A percentile compares a stretch with the other conserved stretches of the same genome.
Conservation (phyloP, 305 asterid genomes). For the Ilex paraguariensis region DNA sequence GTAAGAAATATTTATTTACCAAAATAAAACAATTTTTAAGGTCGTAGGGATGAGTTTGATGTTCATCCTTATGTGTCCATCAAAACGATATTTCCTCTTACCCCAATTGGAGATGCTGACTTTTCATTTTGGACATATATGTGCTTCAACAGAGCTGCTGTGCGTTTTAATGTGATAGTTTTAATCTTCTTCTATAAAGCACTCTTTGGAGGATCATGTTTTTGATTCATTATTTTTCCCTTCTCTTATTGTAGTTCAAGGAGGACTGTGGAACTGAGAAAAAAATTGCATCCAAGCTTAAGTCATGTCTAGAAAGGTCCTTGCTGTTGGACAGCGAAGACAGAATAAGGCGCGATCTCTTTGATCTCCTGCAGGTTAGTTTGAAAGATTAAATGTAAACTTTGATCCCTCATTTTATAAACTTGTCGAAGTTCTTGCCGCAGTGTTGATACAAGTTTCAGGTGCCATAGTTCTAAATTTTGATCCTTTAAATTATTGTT, state of each 20-base stretch:
- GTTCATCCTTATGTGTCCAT: too few relatives aligned
- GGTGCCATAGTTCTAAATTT: not conserved
- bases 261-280: slow-evolving; percentile 87
- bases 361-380: slow-evolving; percentile 84
- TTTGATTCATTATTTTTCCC: not conserved
- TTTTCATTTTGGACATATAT: too few relatives aligned
- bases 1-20: too few relatives aligned
- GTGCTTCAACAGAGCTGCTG: too few relatives aligned
- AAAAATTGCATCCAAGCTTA: slow-evolving; percentile 71
- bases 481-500: slow-evolving; percentile 15
- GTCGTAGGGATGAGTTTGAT: too few relatives aligned
- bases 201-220: slow-evolving; percentile 3
- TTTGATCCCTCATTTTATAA: not conserved
- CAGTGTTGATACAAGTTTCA: not conserved
- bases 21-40: too few relatives aligned
- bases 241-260: slow-evolving; percentile 63
- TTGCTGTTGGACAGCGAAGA: slow-evolving; percentile 68
- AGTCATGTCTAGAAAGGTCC: slow-evolving; percentile 56
- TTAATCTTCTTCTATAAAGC: too few relatives aligned
- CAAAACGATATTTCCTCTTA: too few relatives aligned
- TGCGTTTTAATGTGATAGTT: too few relatives aligned
- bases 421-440: not conserved
- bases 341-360: slow-evolving; percentile 54
- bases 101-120: too few relatives aligned
- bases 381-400: not conserved